A percentile compares a stretch with the other conserved stretches of the same genome.
Evolutionary conservation across 768 basidiomycete species (phyloP).

Genomic region (Pisolithus microcarpus): DNA sequence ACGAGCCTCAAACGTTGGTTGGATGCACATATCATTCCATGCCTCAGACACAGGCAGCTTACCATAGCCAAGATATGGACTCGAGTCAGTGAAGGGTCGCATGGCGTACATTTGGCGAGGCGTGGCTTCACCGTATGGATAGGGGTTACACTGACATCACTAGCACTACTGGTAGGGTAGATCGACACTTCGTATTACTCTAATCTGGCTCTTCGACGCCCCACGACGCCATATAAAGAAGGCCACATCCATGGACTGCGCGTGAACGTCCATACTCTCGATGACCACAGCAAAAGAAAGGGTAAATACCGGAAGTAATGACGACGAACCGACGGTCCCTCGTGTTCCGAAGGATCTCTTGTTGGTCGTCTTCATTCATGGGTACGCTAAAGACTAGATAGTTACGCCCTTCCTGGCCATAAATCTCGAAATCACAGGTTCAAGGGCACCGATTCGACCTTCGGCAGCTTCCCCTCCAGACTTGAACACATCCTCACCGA

Average conservation of each 20-base stretch:
- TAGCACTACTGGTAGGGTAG: no score
- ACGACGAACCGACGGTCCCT: neutral
- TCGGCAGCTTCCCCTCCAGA: conserved; percentile 70
- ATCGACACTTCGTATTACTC: no score
- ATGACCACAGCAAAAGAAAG: neutral
- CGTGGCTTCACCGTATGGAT: neutral
- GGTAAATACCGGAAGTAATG: neutral
- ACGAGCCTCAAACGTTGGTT: conserved; percentile 11
- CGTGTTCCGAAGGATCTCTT: conserved; percentile 38
- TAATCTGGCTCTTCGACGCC: no score
- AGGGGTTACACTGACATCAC: neutral
- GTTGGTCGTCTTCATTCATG: conserved; percentile 74
- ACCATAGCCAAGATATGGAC: conserved; percentile 35
- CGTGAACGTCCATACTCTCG: no score
- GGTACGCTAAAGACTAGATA: conserved; percentile 35
- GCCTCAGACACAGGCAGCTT: conserved; percentile 50
- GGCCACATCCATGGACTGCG: no score
- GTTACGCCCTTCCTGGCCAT: neutral
- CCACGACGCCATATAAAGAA: neutral
- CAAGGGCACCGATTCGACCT: conserved; percentile 62
- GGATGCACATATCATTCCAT: conserved; percentile 25
- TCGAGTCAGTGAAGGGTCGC: conserved; percentile 25
- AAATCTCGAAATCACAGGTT: conserved; percentile 29
- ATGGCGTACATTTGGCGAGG: neutral
- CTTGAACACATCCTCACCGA: conserved; percentile 70